Evolutionary conservation across 345 rosid species (phyloP), one percentile per base, ranked within the genome.

Genomic region (Brassica juncea): DNA sequence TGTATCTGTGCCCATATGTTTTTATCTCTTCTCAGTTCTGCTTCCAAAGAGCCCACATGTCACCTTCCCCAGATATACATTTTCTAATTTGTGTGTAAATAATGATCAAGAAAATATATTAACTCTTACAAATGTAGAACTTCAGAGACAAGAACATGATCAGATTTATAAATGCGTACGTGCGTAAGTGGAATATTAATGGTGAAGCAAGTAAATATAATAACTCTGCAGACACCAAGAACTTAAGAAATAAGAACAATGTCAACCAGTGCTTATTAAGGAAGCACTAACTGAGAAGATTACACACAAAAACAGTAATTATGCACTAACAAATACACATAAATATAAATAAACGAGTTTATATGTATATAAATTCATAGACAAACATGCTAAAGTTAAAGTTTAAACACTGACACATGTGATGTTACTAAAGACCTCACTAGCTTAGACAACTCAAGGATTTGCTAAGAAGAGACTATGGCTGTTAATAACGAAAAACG

Each of bases 11-110:
- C 74, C 78, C 73, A 79, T 73, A 73, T 70, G 71, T 78, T 73
- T 75, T 58, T 15, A 30, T 70, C 44, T 54, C 73, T 55, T 74
- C 68, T 27, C 66, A 42, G 49, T 76, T 65, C 60, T 77, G 84
- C 63, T 85, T 77, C 86, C 67, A 47, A 80, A 85, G 89, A 86
- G 91, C 91, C 91, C 88, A 84, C 88, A 86, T 85, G 88, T 86
- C 68, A 81, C 86, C 15, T 72, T 44, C 69, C 78, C 47, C 70
- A 69, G 65, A 34, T 34, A 34, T 34, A 34, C 4, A 28, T 28
- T 28, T 28, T 28, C 31, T 28, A 28, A 28, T 28, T 28, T 28
- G 31, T 28, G 55, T 69, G 3, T 54, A 2, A 1, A 8, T 34
- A 15, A 27, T 5, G 3, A 66, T 75, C 66, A 52, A 11, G 37